Evolutionary conservation across 1,284 basidiomycete species (phyloP).

Genomic region (Austroboletus niveus): DNA sequence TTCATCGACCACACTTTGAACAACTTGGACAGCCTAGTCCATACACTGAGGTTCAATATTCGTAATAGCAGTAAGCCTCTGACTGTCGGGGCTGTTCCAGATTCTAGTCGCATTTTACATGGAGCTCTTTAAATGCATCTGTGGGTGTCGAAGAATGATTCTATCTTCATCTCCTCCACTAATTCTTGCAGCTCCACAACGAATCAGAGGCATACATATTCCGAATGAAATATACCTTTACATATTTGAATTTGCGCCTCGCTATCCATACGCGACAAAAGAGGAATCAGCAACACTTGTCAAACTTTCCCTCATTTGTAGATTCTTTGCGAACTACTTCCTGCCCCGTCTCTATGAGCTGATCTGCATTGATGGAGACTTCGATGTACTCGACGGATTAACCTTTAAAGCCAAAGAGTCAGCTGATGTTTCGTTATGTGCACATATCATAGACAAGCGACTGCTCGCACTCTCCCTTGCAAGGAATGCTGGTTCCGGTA

Average conservation of each 20-base stretch:
- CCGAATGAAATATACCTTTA: conserved; percentile 38
- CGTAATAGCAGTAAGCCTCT: too few species aligned
- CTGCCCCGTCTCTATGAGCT: conserved; percentile 38
- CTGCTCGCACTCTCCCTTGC: conserved; percentile 21
- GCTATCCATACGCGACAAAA: background rate
- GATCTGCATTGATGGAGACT: conserved; percentile 27
- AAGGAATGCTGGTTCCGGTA: background rate
- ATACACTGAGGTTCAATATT: too few species aligned
- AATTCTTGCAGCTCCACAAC: conserved; percentile 18
- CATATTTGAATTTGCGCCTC: conserved; percentile 33
- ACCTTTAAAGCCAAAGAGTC: background rate
- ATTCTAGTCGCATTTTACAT: background rate
- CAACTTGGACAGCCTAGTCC: too few species aligned
- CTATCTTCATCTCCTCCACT: background rate
- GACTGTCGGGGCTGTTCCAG: too few species aligned
- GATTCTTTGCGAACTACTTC: conserved; percentile 39
- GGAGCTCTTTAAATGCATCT: background rate
- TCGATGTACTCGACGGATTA: background rate
- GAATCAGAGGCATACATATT: conserved; percentile 13
- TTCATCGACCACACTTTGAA: too few species aligned
- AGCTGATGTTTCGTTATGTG: conserved; percentile 6
- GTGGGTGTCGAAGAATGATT: background rate
- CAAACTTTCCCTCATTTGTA: conserved; percentile 34
- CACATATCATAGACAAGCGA: conserved; percentile 10
- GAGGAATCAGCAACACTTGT: conserved; percentile 8